Conservation (phyloP, 306 rosid species). For the Cucurbita argyrosperma region DNA sequence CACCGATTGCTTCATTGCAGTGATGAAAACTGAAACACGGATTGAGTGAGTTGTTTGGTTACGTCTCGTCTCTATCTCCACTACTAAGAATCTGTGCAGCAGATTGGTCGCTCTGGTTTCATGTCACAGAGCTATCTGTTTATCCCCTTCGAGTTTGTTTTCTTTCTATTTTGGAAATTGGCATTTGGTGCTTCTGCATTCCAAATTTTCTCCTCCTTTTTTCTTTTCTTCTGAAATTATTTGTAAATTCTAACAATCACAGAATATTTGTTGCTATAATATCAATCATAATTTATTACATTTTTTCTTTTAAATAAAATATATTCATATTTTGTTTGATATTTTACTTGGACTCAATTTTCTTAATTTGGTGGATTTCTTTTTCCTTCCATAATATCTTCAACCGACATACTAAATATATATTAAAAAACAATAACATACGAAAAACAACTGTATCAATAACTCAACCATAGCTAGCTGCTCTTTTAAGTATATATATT, state of each 20-base stretch:
- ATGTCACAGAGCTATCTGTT: conserved; percentile 1
- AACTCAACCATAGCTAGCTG: too few species aligned
- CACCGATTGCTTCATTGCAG: conserved; percentile 13
- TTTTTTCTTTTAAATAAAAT: too few species aligned
- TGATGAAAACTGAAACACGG: background rate
- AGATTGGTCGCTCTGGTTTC: background rate
- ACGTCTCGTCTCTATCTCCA: background rate
- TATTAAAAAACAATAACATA: too few species aligned
- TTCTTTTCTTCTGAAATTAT: background rate
- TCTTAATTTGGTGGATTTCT: background rate
- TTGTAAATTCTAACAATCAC: background rate
- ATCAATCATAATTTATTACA: background rate
- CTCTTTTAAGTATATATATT: too few species aligned
- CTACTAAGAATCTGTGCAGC: background rate
- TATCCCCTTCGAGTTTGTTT: background rate
- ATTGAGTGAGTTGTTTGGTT: background rate
- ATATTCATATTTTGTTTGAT: too few species aligned
- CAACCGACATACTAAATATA: background rate
- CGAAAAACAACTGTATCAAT: too few species aligned
- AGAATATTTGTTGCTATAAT: background rate
- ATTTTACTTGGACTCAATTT: background rate
- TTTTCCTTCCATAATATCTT: background rate
- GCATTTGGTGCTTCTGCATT: background rate
- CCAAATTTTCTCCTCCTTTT: background rate
- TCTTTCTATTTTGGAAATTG: background rate